A percentile compares a stretch with the other conserved stretches of the same genome.
Conservation (phyloP, 192 early-diverging fungal species). For the Coemansia sp. region DNA sequence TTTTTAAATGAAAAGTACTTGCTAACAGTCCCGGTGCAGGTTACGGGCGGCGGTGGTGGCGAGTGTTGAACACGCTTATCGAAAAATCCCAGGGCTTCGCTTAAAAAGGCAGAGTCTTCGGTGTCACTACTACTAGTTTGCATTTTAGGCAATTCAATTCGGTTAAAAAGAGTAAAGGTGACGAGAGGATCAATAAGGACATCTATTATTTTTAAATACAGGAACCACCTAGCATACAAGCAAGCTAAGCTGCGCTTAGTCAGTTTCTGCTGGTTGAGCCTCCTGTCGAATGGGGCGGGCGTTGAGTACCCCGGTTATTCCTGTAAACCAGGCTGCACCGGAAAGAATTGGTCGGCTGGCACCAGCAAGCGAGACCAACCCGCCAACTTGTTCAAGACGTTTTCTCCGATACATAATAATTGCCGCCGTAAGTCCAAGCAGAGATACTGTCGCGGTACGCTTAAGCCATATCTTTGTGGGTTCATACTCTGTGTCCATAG, state of each 20-base stretch:
- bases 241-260: background rate
- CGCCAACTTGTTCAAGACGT: slow-evolving; percentile 23
- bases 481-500: slow-evolving; percentile 37
- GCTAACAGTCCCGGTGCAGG: slow-evolving; percentile 2
- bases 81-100: slow-evolving; percentile 1
- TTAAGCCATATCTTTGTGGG: slow-evolving; percentile 37
- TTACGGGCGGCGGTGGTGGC: background rate
- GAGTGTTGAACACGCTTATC: background rate
- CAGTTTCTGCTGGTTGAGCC: background rate
- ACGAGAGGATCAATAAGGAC: background rate
- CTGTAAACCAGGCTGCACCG: slow-evolving; percentile 34
- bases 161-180: background rate
- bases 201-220: slow-evolving; percentile 2
- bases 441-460: slow-evolving; percentile 7
- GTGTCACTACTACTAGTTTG: background rate
- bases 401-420: slow-evolving; percentile 36
- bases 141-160: background rate
- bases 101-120: background rate
- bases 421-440: slow-evolving; percentile 26
- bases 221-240: background rate
- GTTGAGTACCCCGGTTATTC: slow-evolving; percentile 33
- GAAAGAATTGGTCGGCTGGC: slow-evolving; percentile 39
- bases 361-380: slow-evolving; percentile 45
- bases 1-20: slow-evolving; percentile 12
- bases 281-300: slow-evolving; percentile 15